Conservation (phyloP, 441 rosid genomes). For the Adansonia rubrostipa region DNA sequence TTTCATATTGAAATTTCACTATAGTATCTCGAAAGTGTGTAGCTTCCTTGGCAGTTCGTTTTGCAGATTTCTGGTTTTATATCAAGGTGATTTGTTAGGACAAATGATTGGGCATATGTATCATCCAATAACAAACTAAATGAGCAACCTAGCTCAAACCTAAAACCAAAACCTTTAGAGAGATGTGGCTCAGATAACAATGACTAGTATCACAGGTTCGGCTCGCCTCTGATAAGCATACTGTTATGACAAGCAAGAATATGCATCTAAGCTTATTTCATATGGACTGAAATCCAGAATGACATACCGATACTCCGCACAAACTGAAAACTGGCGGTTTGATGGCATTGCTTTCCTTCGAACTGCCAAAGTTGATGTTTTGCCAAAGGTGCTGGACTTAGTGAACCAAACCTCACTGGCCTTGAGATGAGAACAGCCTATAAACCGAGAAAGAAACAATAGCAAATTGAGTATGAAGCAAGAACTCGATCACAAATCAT, state of each 20-base stretch:
- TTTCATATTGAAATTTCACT: neutral
- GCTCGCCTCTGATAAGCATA: neutral
- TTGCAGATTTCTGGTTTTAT: neutral
- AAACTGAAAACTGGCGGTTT: conserved; percentile 47
- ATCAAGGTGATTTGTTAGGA: neutral
- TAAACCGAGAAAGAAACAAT: conserved; percentile 5
- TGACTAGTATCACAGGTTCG: neutral
- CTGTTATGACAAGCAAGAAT: neutral
- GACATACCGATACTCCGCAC: conserved; percentile 61
- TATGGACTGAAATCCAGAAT: conserved; percentile 5
- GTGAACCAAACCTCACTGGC: conserved; percentile 40
- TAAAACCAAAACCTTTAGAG: neutral
- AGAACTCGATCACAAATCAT: neutral
- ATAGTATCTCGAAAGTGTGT: neutral
- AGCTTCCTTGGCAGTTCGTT: neutral
- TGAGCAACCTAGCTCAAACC: neutral
- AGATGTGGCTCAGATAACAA: neutral
- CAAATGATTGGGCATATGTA: neutral
- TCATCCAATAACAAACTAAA: neutral
- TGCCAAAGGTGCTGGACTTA: conserved; percentile 48
- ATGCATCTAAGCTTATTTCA: neutral
- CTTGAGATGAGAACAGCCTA: conserved; percentile 53
- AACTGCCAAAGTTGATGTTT: conserved; percentile 41
- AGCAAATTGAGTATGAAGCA: conserved; percentile 7
- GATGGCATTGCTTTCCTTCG: conserved; percentile 43